Evolutionary conservation across 2,329 filamentous ascomycete species (phyloP).

Genomic region (Aspergillus piperis): DNA sequence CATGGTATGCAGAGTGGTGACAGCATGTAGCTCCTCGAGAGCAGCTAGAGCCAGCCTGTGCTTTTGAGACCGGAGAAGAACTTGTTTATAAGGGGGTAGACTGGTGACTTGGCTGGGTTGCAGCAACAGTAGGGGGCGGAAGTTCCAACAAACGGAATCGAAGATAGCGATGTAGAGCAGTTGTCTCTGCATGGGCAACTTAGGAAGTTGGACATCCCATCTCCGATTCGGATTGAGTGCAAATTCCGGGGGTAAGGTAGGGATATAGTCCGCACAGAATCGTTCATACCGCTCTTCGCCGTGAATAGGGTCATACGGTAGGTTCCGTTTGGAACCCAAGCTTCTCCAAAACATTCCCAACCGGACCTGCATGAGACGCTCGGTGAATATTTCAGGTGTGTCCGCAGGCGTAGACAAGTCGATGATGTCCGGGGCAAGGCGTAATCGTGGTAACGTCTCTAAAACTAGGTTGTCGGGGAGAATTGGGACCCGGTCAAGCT

Average conservation of each 20-base stretch:
- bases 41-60: neutral
- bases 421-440: neutral
- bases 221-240: neutral
- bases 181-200: conserved; percentile 8
- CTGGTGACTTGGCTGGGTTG: neutral
- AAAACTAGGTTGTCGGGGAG: neutral
- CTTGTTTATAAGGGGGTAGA: conserved; percentile 6
- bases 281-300: conserved; percentile 12
- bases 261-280: conserved; percentile 9
- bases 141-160: conserved; percentile 11
- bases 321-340: neutral
- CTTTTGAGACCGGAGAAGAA: conserved; percentile 1
- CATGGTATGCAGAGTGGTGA: conserved; percentile 3
- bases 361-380: conserved; percentile 10
- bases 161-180: conserved; percentile 12
- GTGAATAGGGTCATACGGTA: conserved; percentile 1
- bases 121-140: conserved; percentile 5
- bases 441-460: neutral
- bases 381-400: conserved; percentile 6
- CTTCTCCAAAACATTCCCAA: conserved; percentile 10
- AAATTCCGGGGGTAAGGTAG: neutral
- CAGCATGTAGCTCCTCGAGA: neutral
- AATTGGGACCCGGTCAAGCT: conserved; percentile 7
- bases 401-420: neutral
- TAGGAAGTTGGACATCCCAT: conserved; percentile 6